Evolutionary conservation across 805 yeast species (phyloP), one percentile per base, ranked within the genome.

Genomic region (Priceomyces melissophilus): DNA sequence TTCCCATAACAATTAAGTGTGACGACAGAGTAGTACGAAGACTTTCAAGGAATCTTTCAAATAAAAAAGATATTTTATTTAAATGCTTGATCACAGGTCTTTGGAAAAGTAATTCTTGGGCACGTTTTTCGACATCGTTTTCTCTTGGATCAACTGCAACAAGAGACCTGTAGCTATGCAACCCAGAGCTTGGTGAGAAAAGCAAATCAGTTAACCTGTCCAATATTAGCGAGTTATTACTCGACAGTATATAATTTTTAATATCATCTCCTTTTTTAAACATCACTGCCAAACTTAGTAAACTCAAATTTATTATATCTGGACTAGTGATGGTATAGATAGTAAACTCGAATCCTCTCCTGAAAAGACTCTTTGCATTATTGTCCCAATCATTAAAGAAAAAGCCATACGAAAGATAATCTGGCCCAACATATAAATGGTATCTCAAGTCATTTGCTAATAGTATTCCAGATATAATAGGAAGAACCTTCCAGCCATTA

Each of bases 31-130:
- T 37, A 20, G 50, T 16, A 3, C 49, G 46, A 10, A 53, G 46
- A 3, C 40, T 35, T n/a, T 46, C 40, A 23, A 66, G 52, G 39
- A 61, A 63, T 10, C 57, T 58, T 41, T 73, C 76, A 30, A 74
- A 48, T 2, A 81, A 48, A 35, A 69, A 65, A 0, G 84, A 69
- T 14, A 81, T 45, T 35, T 71, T 62, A 52, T 69, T 78, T 33
- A 79, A 49, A 46, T 78, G 78, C 41, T 70, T 74, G 23, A 74
- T 44, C 1, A 70, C 69, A 0, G 84, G 83, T 25, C 53, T 53
- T 41, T 51, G 61, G 11, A 50, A 35, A 2, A 60, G 46, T 10
- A 45, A 41, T 14, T 38, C 38, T 9, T 40, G 39, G 4, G 52
- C 16, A 12, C 29, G 20, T 11, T 43, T 41, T 11, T 50, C 55